Base-by-base conservation (phyloP, 169 alveolate species). In the Plasmodium inui region DNA sequence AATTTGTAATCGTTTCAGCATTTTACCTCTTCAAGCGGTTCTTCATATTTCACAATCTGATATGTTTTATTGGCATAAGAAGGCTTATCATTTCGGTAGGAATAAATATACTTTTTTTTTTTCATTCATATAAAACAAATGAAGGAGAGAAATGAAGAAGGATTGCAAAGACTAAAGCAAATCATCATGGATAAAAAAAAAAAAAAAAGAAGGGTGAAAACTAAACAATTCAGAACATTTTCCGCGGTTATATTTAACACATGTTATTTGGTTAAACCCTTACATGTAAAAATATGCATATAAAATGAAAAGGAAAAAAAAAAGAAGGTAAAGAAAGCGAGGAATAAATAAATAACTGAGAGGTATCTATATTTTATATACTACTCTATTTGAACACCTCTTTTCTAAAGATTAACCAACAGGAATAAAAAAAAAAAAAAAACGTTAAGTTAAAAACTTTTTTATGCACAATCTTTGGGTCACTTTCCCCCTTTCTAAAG, bases 21-120 rank as follows among this genome's bases (percentile, higher is more conserved):
- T 67, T n/a, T 22, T 67, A 67, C 76, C 76, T 67, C 76, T 67
- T 67, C 76, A 67, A 19, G 30, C 76, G 76, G 76, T 26, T 22
- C 76, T 26, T 67, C 76, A 67, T 67, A 67, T 67, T 67, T 67
- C 76, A 67, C 37, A 67, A 67, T 28, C 76, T 67, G 37, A 8
- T 67, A 10, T 67, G 2, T 67, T 67, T 19, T 67, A 67, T 67
- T 67, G 4, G 37, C 12, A 67, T 67, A 67, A 19, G 76, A 28
- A 67, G 76, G 76, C 2, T 26, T 67, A 67, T 67, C 39, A 67
- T 17, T 67, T 67, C 39, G 76, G 76, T 67, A n/a, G 76, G 76
- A 67, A 67, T 67, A 67, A 26, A 28, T 67, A 67, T 22, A 28
- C 28, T 2, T 19, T 61, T 12, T 67, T 67, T 28, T 8, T 67